Evolutionary conservation across 805 yeast species (phyloP).

Genomic region (Kazachstania taianensis): DNA sequence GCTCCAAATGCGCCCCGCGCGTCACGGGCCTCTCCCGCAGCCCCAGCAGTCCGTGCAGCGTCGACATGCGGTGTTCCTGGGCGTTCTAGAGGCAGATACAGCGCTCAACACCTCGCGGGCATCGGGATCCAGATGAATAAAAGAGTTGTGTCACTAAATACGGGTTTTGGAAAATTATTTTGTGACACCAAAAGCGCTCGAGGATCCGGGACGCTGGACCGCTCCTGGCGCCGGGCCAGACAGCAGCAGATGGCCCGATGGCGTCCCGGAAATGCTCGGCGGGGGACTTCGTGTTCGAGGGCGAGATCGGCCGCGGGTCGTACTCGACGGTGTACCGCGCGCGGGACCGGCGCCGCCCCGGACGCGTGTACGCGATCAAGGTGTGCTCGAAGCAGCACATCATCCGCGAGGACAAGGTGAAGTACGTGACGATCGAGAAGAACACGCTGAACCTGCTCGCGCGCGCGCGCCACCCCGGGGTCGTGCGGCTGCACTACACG

Average conservation of each 20-base stretch:
- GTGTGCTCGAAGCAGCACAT: conserved; percentile 87
- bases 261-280: conserved; percentile 24
- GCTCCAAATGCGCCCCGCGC: conserved; percentile 31
- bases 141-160: no score
- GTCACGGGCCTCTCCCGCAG: conserved; percentile 44
- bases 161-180: neutral
- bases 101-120: no score
- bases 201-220: neutral
- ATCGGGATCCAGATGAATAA: no score
- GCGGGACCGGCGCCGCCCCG: conserved; percentile 46
- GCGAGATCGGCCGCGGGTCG: conserved; percentile 78
- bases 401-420: conserved; percentile 86
- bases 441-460: conserved; percentile 68
- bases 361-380: conserved; percentile 71
- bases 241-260: conserved; percentile 3
- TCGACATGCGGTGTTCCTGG: no score
- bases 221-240: neutral
- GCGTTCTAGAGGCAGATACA: no score
- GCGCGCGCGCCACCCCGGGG: conserved; percentile 83
- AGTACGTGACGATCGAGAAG: conserved; percentile 92
- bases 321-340: conserved; percentile 91
- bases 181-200: neutral
- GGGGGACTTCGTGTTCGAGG: conserved; percentile 27
- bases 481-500: conserved; percentile 83
- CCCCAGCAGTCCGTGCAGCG: conserved; percentile 54